Conservation (phyloP, 257 asterid genomes). For the Voacanga thouarsii region DNA sequence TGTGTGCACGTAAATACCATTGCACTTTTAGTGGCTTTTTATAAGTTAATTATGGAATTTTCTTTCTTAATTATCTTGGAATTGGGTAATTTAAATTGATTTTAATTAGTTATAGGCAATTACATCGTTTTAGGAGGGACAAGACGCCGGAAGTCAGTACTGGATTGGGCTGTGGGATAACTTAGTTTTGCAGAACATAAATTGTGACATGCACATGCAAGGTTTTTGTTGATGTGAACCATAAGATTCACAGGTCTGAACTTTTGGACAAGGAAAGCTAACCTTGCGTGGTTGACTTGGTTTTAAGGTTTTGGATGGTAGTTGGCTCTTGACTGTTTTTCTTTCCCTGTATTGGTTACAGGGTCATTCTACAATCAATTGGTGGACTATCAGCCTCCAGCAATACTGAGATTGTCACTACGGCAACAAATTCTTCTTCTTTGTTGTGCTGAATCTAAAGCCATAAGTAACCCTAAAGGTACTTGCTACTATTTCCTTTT, state of each 20-base stretch:
- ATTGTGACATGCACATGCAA: too few species aligned
- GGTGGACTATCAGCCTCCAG: constrained; percentile 78
- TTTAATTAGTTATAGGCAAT: too few species aligned
- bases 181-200: too few species aligned
- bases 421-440: constrained; percentile 78
- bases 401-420: constrained; percentile 71
- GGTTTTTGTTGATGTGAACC: neutral
- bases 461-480: constrained; percentile 93
- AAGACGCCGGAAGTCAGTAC: neutral
- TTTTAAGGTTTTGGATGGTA: neutral
- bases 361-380: constrained; percentile 64
- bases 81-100: too few species aligned
- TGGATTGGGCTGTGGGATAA: too few species aligned
- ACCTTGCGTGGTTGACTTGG: neutral
- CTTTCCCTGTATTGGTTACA: constrained; percentile 46
- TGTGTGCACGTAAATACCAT: too few species aligned
- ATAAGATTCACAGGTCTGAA: neutral
- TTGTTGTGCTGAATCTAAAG: constrained; percentile 85
- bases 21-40: neutral
- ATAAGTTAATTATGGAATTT: neutral
- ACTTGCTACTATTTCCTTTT: constrained; percentile 15
- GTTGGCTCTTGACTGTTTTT: neutral
- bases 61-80: neutral
- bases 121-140: neutral
- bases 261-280: neutral